A percentile compares a stretch with the other conserved stretches of the same genome.
Conservation (phyloP, 768 basidiomycete species). For the Amanita rimosa region DNA sequence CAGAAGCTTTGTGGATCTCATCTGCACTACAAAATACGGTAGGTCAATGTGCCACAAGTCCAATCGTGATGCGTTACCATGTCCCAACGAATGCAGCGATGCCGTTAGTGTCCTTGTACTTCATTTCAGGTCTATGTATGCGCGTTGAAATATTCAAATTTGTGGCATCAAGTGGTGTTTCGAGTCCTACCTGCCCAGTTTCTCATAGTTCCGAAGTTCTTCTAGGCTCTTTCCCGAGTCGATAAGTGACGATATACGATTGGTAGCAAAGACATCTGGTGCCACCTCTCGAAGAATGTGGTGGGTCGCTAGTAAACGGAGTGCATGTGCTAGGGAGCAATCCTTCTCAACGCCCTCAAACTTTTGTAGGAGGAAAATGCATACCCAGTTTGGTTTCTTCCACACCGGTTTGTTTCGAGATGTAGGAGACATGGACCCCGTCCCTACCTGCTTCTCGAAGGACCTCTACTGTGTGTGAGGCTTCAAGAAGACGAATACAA, state of each 20-base stretch:
- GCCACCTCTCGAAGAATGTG: slow-evolving; percentile 61
- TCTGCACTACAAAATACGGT: slow-evolving; percentile 39
- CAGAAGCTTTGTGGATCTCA: slow-evolving; percentile 67
- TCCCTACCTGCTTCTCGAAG: slow-evolving; percentile 49
- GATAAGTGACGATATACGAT: slow-evolving; percentile 55
- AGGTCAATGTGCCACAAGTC: background rate
- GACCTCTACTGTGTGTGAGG: slow-evolving; percentile 60
- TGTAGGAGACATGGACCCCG: slow-evolving; percentile 36
- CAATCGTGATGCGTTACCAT: slow-evolving; percentile 30
- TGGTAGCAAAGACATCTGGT: slow-evolving; percentile 65
- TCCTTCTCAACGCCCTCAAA: background rate
- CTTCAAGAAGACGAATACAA: slow-evolving; percentile 64
- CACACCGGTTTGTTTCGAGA: slow-evolving; percentile 33
- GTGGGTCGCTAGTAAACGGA: slow-evolving; percentile 70
- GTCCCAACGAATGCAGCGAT: slow-evolving; percentile 62
- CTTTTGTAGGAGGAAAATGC: slow-evolving; percentile 1
- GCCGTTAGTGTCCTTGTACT: slow-evolving; percentile 57
- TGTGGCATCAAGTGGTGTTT: background rate
- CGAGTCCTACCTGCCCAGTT: slow-evolving; percentile 28
- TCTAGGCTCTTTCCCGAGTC: slow-evolving; percentile 53
- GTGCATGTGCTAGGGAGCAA: slow-evolving; percentile 44
- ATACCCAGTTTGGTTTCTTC: slow-evolving; percentile 42
- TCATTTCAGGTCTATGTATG: slow-evolving; percentile 39
- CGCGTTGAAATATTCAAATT: background rate
- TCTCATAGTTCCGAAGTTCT: slow-evolving; percentile 28